phyloP scores from a whole-genome alignment of 2,329 filamentous ascomycete species.

The Aspergillus sp. region DNA sequence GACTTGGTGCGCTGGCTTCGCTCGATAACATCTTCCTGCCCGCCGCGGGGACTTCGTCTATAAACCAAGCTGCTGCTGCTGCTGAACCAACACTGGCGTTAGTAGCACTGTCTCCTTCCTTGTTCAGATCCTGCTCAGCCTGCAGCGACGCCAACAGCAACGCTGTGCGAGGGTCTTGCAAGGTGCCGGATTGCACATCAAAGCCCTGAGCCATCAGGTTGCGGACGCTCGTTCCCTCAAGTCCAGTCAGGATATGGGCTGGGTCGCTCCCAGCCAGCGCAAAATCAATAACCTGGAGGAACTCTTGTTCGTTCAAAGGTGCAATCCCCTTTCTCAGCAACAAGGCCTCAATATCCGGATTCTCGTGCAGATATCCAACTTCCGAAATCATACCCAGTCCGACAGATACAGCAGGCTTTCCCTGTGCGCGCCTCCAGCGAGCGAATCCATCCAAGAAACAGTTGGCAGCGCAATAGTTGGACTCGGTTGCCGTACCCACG shows the following conservation, averaged over 20 bases:
- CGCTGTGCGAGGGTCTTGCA: not conserved
- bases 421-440: slow-evolving; percentile 30
- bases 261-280: not conserved
- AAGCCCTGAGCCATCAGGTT: slow-evolving; percentile 7
- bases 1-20: not conserved
- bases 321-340: slow-evolving; percentile 10
- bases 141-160: not conserved
- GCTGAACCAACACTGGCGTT: too few species aligned
- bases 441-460: slow-evolving; percentile 39
- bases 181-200: slow-evolving; percentile 5
- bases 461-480: slow-evolving; percentile 42
- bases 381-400: slow-evolving; percentile 44
- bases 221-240: slow-evolving; percentile 2
- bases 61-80: too few species aligned
- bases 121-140: too few species aligned
- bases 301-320: slow-evolving; percentile 8
- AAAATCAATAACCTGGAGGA: slow-evolving; percentile 16
- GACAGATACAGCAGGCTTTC: slow-evolving; percentile 35
- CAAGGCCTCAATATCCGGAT: slow-evolving; percentile 15
- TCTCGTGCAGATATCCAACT: slow-evolving; percentile 33
- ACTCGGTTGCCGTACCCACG: slow-evolving; percentile 37
- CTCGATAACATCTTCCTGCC: not conserved
- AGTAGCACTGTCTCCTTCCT: too few species aligned
- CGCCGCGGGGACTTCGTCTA: too few species aligned
- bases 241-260: slow-evolving; percentile 12